Evolutionary conservation across 2,329 filamentous ascomycete species (phyloP), one percentile per base, ranked within the genome.

Genomic region (Ustulina deusta): DNA sequence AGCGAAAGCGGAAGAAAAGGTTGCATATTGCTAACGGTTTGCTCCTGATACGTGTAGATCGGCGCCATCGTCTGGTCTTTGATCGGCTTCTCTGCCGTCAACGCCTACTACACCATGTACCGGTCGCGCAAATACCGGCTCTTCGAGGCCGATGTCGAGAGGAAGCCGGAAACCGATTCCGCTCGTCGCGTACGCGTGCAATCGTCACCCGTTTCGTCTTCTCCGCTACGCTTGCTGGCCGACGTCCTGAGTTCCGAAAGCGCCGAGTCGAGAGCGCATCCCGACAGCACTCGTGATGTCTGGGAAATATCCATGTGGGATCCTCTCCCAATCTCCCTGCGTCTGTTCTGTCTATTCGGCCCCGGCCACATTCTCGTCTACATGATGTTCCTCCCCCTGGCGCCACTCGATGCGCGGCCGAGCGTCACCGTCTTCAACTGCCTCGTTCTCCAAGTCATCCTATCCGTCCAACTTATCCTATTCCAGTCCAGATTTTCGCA

Each of bases 241-340:
- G 89, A 86, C 70, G 83, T 93, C 51, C 81, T 97, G 38, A 85
- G 89, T 1, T 82, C 87, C 29, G 89, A 90, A 40, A 90, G 89
- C 25, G 93, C 94, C n/a, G 89, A 94, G 71, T 90, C 92, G 29
- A 89, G 94, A 76, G 91, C 93, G 32, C 92, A 97, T 79, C 93
- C 95, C 0, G 91, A 96, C 77, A 89, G 90, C 64, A 87, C 87
- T 29, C 87, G 91, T 11, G 94, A 99, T 79, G 96, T 99, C 10
- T 99, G 96, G 96, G 94, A 99, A 80, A 82, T 99, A 57, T 88
- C 91, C 1, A 86, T 98, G 6, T 99, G 96, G 96, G 94, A 98
- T 78, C 96, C 97, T 38, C 87, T 95, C 54, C 93, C 94, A 1
- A 86, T 97, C 40, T 93, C 90, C 52, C 81, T 98, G 61, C 89